A percentile compares a stretch with the other conserved stretches of the same genome.
phyloP scores from a whole-genome alignment of 2,329 filamentous ascomycete genomes.

The Botrytis paeoniae region DNA sequence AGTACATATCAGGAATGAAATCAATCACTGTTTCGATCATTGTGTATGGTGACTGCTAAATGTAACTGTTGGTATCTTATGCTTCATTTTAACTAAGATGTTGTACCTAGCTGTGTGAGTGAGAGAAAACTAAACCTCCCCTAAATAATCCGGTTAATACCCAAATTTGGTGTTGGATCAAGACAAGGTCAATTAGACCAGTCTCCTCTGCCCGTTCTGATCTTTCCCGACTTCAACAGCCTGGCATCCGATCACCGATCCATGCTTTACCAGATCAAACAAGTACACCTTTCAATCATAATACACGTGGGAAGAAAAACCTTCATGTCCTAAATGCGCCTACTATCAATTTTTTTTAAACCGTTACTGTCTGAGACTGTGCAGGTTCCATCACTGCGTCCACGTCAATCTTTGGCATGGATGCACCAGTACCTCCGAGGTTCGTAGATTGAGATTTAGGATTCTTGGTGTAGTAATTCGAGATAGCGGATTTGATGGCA shows the following conservation, averaged over 20 bases:
- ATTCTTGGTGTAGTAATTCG: slow-evolving; percentile 90
- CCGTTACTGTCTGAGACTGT: slow-evolving; percentile 30
- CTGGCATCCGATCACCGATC: neutral
- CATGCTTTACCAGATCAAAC: slow-evolving; percentile 3
- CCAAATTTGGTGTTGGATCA: neutral
- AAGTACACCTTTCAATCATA: slow-evolving; percentile 11
- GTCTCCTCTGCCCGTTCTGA: neutral
- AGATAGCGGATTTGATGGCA: slow-evolving; percentile 88
- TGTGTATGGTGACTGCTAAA: neutral
- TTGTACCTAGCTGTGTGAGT: neutral
- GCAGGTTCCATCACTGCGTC: slow-evolving; percentile 50
- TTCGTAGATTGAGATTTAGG: slow-evolving; percentile 71
- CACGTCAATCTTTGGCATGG: slow-evolving; percentile 63
- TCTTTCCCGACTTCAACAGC: neutral
- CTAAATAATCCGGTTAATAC: neutral
- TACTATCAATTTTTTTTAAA: slow-evolving; percentile 11
- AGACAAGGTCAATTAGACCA: neutral
- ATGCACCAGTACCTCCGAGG: slow-evolving; percentile 69
- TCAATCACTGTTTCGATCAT: neutral
- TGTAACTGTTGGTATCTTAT: neutral
- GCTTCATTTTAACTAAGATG: neutral
- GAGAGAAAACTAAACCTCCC: neutral
- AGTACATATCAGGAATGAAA: neutral
- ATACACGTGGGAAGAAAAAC: slow-evolving; percentile 8
- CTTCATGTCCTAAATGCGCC: slow-evolving; percentile 10